phyloP scores from a whole-genome alignment of 257 asterid species.

The Przewalskia tangutica region DNA sequence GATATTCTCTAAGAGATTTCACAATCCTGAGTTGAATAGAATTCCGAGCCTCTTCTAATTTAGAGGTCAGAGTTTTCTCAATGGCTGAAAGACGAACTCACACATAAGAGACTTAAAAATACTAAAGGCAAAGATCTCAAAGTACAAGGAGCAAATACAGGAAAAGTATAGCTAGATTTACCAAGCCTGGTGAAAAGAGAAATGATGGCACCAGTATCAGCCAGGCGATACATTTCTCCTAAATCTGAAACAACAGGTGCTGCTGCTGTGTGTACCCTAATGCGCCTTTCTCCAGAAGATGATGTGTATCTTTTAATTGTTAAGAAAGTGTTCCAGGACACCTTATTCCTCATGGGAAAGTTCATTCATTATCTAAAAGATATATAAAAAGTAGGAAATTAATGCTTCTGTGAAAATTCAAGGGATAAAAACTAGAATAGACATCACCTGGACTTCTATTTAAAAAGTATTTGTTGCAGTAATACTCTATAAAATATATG shows the following conservation, averaged over 20 bases:
- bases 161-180: conserved; percentile 16
- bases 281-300: conserved; percentile 96
- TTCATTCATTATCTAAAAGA: neutral
- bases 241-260: conserved; percentile 94
- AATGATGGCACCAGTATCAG: conserved; percentile 82
- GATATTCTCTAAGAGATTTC: conserved; percentile 86
- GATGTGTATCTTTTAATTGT: conserved; percentile 79
- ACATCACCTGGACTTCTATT: neutral
- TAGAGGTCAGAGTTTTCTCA: conserved; percentile 75
- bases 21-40: conserved; percentile 65
- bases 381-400: neutral
- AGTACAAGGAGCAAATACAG: neutral
- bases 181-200: conserved; percentile 91
- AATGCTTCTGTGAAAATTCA: neutral
- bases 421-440: neutral
- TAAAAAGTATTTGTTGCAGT: neutral
- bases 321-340: conserved; percentile 27
- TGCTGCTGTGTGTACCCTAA: conserved; percentile 94
- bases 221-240: conserved; percentile 90
- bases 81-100: conserved; percentile 55
- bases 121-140: neutral
- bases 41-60: conserved; percentile 85
- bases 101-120: neutral
- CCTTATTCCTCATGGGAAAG: neutral
- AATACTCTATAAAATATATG: neutral